Conservation (phyloP, 129 eudicot species). For the Daucus carota region DNA sequence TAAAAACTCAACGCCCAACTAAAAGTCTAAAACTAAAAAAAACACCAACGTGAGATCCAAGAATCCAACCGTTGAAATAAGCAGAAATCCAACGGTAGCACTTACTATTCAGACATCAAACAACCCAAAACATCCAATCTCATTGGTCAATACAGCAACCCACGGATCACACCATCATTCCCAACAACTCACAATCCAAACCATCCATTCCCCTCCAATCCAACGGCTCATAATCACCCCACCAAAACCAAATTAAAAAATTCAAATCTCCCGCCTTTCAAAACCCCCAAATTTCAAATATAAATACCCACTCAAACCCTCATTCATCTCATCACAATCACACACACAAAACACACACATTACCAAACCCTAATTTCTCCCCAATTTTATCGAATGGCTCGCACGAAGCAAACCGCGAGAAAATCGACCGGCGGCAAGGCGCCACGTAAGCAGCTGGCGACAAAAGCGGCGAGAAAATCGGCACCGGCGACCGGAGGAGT, state of each 20-base stretch:
- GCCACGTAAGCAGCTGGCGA: not conserved
- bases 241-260: not conserved
- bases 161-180: not conserved
- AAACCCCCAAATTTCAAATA: not conserved
- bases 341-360: not conserved
- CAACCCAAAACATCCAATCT: not conserved
- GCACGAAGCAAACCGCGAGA: not conserved
- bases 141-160: not conserved
- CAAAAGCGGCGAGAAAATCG: not conserved
- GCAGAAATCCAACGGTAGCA: not conserved
- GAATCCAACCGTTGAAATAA: not conserved
- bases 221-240: not conserved
- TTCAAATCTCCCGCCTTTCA: not conserved
- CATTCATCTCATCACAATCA: not conserved
- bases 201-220: not conserved
- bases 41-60: no score
- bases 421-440: not conserved
- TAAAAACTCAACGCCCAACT: no score
- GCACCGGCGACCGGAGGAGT: slow-evolving; percentile 4
- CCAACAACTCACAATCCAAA: not conserved
- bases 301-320: not conserved
- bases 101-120: not conserved
- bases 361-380: no score
- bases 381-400: not conserved
- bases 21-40: no score